Conservation (phyloP, 306 rosid species). For the Citrullus amarus region DNA sequence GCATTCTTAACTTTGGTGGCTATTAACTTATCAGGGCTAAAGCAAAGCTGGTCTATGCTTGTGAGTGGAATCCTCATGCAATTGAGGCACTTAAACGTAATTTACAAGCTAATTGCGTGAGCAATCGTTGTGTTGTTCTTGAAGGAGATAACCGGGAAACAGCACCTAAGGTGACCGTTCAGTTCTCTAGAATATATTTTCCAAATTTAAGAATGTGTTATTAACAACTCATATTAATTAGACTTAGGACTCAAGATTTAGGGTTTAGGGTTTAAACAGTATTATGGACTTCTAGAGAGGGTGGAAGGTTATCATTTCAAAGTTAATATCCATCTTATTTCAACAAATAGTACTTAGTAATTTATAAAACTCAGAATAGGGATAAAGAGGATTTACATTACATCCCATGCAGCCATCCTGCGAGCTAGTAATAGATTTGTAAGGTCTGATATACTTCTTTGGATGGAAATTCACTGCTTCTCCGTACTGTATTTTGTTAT, state of each 20-base stretch:
- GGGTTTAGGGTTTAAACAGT: background rate
- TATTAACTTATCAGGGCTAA: slow-evolving; percentile 53
- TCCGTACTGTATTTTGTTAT: background rate
- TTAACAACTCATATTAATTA: background rate
- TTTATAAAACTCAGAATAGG: background rate
- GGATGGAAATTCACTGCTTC: background rate
- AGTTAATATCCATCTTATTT: background rate
- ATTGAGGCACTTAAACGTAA: slow-evolving; percentile 65
- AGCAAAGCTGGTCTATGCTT: slow-evolving; percentile 75
- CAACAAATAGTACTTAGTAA: background rate
- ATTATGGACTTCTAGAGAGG: background rate
- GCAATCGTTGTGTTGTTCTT: slow-evolving; percentile 56
- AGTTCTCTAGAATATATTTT: background rate
- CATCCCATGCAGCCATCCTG: background rate
- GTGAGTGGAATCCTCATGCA: slow-evolving; percentile 94
- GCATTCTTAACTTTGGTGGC: background rate
- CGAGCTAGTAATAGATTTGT: background rate
- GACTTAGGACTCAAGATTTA: background rate
- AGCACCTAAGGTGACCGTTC: slow-evolving; percentile 58
- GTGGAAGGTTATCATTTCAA: background rate
- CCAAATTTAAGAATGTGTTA: background rate
- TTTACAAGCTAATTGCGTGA: slow-evolving; percentile 52
- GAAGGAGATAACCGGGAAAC: slow-evolving; percentile 71
- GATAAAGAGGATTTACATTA: background rate
- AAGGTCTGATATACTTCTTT: background rate